Base-by-base conservation (phyloP, 1,284 basidiomycete genomes). In the Sporisorium scitamineum region DNA sequence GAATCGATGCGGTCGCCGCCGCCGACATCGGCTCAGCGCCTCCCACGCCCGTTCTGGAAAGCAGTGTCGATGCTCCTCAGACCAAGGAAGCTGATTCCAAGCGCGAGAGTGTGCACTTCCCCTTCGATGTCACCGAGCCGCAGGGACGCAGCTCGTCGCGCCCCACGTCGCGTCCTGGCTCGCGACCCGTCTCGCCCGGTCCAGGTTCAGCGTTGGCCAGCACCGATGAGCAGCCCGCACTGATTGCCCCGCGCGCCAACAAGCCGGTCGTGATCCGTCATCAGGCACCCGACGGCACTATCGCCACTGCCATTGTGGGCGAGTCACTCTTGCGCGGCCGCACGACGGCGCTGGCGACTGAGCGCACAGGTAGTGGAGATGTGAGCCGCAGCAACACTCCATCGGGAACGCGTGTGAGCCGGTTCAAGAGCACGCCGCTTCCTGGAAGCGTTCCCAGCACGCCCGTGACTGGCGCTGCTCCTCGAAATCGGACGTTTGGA, bases 221-320 rank as follows among this genome's bases (percentile, higher is more conserved):
- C 34, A 44, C 39, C 16, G 48, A 62, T 6, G 72, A 70, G 6
- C 22, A 70, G 20, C 22, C 62, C n/a, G 11, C 55, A 10, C 45
- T 66, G 16, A 42, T 50, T 16, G 67, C 63, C 18, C 67, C 72
- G 8, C 72, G 72, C 32, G 67, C 67, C 48, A 71, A 68, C 65
- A 80, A 79, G 53, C 77, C 79, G 20, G 48, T 80, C 11, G 67
- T 80, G 50, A 73, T 80, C 55, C 73, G 79, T 29, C 73, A 72
- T 34, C 76, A 79, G 63, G 58, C 60, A 2, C 67, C 74, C 7
- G 72, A 69, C 27, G 76, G 76, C 22, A 68, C 57, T 48, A 58
- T 72, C 20, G 57, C 72, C 54, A 80, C 77, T 8, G 70, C 70
- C 29, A 78, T 80, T 31, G 79, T 78, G 9, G 75, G 70, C 51